These are phyloP conservation scores for Sechiopsis laciniata DNA, from an alignment of 306 rosid genomes.

Conservation along the genomic window DNA sequence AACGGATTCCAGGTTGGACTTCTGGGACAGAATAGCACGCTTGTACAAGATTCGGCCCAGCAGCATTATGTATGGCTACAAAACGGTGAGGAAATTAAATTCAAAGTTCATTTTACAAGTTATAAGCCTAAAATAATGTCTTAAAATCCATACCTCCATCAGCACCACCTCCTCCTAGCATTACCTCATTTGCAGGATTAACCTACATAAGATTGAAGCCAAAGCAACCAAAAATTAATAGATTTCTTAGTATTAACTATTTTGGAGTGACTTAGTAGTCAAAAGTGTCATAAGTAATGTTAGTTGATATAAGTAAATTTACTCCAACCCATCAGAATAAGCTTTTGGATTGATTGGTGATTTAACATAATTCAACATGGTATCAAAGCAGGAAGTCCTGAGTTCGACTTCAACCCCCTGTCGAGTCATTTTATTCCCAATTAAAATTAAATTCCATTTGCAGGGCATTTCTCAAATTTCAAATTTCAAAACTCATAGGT, in stretches of 20 bases:
- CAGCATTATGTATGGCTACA: constrained; percentile 76
- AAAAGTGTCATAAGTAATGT: too few species aligned
- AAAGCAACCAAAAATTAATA: constrained; percentile 1
- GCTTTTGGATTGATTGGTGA: too few species aligned
- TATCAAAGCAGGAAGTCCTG: too few species aligned
- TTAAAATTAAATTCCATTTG: too few species aligned
- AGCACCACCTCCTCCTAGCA: constrained; percentile 95
- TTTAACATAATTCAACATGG: too few species aligned
- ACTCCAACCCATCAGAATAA: too few species aligned
- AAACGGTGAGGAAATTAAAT: neutral
- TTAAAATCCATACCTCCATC: constrained; percentile 65
- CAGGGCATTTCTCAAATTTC: too few species aligned
- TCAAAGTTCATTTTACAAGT: neutral
- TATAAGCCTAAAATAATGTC: neutral
- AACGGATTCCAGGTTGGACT: constrained; percentile 65
- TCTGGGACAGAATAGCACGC: constrained; percentile 67
- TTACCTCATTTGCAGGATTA: constrained; percentile 83
- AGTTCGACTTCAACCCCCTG: too few species aligned
- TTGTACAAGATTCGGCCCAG: constrained; percentile 69
- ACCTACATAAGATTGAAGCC: constrained; percentile 39
- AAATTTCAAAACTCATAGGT: too few species aligned
- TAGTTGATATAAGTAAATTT: too few species aligned
- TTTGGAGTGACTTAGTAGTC: too few species aligned
- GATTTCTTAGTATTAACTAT: neutral
- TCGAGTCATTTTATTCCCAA: too few species aligned